Conservation (phyloP, 1,284 basidiomycete species). For the Xerocomus cyaneibrunnescens region DNA sequence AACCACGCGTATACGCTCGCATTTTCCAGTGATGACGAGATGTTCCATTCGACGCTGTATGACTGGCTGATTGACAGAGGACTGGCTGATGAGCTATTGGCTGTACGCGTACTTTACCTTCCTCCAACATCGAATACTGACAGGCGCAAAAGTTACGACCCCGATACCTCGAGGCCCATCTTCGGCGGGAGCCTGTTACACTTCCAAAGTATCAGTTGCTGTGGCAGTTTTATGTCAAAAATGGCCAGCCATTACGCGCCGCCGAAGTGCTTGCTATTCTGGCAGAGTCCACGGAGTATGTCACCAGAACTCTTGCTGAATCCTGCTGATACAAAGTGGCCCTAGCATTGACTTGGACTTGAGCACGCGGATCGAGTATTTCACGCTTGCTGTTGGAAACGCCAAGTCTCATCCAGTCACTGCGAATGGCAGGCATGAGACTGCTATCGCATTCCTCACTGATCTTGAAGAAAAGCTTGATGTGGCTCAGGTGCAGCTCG, state of each 20-base stretch:
- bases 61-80: slow-evolving; percentile 87
- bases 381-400: slow-evolving; percentile 92
- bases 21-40: slow-evolving; percentile 81
- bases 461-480: slow-evolving; percentile 96
- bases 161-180: slow-evolving; percentile 83
- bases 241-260: slow-evolving; percentile 81
- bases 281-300: slow-evolving; percentile 85
- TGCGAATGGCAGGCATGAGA: slow-evolving; percentile 72
- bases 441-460: slow-evolving; percentile 87
- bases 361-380: slow-evolving; percentile 78
- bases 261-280: slow-evolving; percentile 86
- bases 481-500: slow-evolving; percentile 94
- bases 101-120: slow-evolving; percentile 50
- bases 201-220: slow-evolving; percentile 86
- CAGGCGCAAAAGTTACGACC: slow-evolving; percentile 70
- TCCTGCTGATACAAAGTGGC: slow-evolving; percentile 1
- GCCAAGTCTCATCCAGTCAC: slow-evolving; percentile 92
- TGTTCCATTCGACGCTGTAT: slow-evolving; percentile 94
- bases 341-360: slow-evolving; percentile 68
- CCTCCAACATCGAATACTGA: slow-evolving; percentile 11
- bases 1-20: slow-evolving; percentile 80
- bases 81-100: slow-evolving; percentile 86
- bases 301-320: not conserved
- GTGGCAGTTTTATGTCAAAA: slow-evolving; percentile 97
- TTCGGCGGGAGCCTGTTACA: slow-evolving; percentile 78